phyloP scores from a whole-genome alignment of 306 rosid species.

The Nissolia schottii region DNA sequence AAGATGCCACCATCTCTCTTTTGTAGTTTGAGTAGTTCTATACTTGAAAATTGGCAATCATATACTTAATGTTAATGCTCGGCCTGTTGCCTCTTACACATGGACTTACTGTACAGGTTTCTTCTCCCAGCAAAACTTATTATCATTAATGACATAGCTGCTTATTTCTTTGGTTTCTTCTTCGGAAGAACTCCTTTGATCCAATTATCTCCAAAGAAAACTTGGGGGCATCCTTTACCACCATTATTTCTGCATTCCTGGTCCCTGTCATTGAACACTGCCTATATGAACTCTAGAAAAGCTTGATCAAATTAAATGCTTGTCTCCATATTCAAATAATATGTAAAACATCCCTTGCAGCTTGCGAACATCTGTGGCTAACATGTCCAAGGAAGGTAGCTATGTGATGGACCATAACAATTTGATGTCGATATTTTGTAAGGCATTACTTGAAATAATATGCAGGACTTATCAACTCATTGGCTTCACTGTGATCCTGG shows the following conservation, averaged over 20 bases:
- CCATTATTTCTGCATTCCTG: constrained; percentile 91
- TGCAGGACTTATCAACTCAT: constrained; percentile 89
- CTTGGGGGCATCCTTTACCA: constrained; percentile 98
- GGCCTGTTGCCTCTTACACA: too few relatives aligned
- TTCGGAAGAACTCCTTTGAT: constrained; percentile 96
- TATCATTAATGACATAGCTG: constrained; percentile 92
- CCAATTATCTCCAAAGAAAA: constrained; percentile 96
- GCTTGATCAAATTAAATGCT: too few relatives aligned
- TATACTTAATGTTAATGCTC: constrained; percentile 6
- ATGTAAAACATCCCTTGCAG: too few relatives aligned
- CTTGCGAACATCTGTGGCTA: constrained; percentile 80
- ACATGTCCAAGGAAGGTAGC: constrained; percentile 97
- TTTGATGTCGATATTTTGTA: constrained; percentile 16
- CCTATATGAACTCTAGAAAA: too few relatives aligned
- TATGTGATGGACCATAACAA: constrained; percentile 18
- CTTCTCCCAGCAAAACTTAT: constrained; percentile 97
- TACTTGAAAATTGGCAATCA: background rate
- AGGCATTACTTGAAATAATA: too few relatives aligned
- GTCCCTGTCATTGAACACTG: constrained; percentile 40
- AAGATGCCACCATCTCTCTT: background rate
- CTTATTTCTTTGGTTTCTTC: constrained; percentile 89
- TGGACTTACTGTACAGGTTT: constrained; percentile 81
- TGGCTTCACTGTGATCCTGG: constrained; percentile 99
- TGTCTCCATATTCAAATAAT: too few relatives aligned
- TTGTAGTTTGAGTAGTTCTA: background rate